phyloP scores from a whole-genome alignment of 2,329 filamentous ascomycete genomes.

The Clathrospora elynae region DNA sequence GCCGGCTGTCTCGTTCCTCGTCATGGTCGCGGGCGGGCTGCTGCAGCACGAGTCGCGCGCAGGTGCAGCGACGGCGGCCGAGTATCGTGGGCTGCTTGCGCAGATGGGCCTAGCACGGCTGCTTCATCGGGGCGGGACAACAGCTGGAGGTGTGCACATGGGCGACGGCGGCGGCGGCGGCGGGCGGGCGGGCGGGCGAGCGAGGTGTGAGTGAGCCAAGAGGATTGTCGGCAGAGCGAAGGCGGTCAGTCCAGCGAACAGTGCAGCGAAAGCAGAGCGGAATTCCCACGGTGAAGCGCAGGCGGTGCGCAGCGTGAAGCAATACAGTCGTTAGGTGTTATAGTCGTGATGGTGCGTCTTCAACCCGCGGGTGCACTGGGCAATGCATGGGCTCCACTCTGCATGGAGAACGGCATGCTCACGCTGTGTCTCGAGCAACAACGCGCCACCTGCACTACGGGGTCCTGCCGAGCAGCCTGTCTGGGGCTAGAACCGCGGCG shows the following conservation, averaged over 20 bases:
- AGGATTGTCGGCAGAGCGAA: constrained; percentile 2
- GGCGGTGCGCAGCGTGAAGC: neutral
- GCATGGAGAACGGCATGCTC: constrained; percentile 16
- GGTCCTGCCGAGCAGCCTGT: constrained; percentile 10
- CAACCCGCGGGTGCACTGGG: too few species aligned
- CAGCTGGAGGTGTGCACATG: constrained; percentile 29
- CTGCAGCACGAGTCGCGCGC: constrained; percentile 19
- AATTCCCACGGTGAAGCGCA: too few species aligned
- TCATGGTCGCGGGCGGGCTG: constrained; percentile 56
- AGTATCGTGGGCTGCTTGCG: constrained; percentile 40
- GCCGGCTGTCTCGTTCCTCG: constrained; percentile 66
- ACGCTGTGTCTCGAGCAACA: constrained; percentile 10
- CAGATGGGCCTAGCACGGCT: constrained; percentile 44
- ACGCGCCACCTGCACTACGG: constrained; percentile 15
- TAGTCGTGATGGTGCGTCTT: constrained; percentile 2
- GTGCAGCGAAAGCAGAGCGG: too few species aligned
- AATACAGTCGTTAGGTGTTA: neutral
- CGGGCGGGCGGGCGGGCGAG: constrained; percentile 13
- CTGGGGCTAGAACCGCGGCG: too few species aligned
- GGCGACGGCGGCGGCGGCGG: constrained; percentile 17
- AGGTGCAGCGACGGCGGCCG: constrained; percentile 20
- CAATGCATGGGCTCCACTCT: constrained; percentile 11
- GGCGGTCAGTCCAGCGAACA: neutral
- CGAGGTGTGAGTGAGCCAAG: constrained; percentile 7
- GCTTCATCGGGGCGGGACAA: constrained; percentile 46